phyloP scores from a whole-genome alignment of 148 eudicot genomes.

The Chenopodium suecicum region DNA sequence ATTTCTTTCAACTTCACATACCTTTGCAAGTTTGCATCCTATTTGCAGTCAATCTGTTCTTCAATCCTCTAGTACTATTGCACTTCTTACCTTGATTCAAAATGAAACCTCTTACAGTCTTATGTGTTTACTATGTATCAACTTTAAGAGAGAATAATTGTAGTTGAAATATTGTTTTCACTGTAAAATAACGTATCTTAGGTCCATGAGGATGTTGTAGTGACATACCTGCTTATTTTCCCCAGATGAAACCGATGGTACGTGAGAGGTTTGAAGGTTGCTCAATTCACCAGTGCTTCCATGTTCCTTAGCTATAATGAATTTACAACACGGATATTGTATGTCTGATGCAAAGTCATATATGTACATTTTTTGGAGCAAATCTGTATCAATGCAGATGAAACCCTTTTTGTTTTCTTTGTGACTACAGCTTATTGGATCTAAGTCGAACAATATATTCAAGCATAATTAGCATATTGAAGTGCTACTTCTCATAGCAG shows the following conservation, averaged over 20 bases:
- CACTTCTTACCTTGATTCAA: neutral
- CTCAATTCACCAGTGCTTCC: conserved; percentile 37
- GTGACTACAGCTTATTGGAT: conserved; percentile 2
- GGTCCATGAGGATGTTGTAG: conserved; percentile 36
- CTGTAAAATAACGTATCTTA: conserved; percentile 15
- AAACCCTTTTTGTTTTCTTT: neutral
- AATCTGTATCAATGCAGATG: conserved; percentile 10
- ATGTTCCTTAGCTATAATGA: conserved; percentile 28
- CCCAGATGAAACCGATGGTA: conserved; percentile 90
- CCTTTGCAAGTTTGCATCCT: neutral
- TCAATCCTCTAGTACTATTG: neutral
- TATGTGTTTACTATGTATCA: neutral
- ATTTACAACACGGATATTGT: conserved; percentile 9
- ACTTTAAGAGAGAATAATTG: neutral
- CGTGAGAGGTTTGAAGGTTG: conserved; percentile 72
- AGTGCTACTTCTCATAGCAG: conserved; percentile 13
- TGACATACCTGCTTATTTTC: conserved; percentile 65
- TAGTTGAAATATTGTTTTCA: conserved; percentile 5
- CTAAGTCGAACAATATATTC: neutral
- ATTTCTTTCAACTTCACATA: neutral
- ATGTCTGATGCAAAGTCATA: conserved; percentile 8
- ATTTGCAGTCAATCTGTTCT: neutral
- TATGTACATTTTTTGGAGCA: conserved; percentile 23
- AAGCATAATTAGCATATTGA: conserved; percentile 10
- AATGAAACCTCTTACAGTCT: neutral